phyloP scores from a whole-genome alignment of 2,329 filamentous ascomycete genomes.

The Emericellopsis atlantica region DNA sequence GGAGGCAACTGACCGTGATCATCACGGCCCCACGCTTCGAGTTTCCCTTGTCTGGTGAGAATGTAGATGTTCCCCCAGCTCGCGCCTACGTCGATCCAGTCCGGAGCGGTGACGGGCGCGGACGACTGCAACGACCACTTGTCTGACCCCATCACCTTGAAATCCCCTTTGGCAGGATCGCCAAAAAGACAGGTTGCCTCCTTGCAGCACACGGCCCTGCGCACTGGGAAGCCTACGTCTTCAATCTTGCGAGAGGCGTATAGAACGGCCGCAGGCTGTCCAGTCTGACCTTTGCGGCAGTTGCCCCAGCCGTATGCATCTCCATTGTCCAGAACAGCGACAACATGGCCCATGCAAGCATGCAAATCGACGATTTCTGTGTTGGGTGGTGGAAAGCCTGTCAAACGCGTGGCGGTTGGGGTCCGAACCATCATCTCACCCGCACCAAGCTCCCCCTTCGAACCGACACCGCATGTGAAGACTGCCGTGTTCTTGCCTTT shows the following conservation, averaged over 20 bases:
- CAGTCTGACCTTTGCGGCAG: constrained; percentile 75
- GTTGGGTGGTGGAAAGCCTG: constrained; percentile 49
- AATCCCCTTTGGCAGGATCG: constrained; percentile 38
- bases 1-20: constrained; percentile 76
- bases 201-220: constrained; percentile 62
- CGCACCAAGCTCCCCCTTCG: constrained; percentile 61
- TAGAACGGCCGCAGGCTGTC: constrained; percentile 39
- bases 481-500: constrained; percentile 32
- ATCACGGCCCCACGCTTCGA: constrained; percentile 70
- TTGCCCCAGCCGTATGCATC: constrained; percentile 82
- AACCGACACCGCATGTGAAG: constrained; percentile 52
- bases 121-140: constrained; percentile 55
- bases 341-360: constrained; percentile 66
- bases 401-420: constrained; percentile 33
- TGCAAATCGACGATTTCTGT: constrained; percentile 51
- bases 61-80: constrained; percentile 78
- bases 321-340: constrained; percentile 62
- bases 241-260: constrained; percentile 50
- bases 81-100: constrained; percentile 58
- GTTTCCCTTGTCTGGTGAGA: constrained; percentile 31
- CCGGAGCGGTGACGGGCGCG: constrained; percentile 37
- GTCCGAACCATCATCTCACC: constrained; percentile 38
- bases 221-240: constrained; percentile 46
- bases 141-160: constrained; percentile 59
- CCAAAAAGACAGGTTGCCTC: constrained; percentile 72